A percentile compares a stretch with the other conserved stretches of the same genome.
phyloP scores from a whole-genome alignment of 495 filamentous ascomycete species.

The Neurospora sp. region DNA sequence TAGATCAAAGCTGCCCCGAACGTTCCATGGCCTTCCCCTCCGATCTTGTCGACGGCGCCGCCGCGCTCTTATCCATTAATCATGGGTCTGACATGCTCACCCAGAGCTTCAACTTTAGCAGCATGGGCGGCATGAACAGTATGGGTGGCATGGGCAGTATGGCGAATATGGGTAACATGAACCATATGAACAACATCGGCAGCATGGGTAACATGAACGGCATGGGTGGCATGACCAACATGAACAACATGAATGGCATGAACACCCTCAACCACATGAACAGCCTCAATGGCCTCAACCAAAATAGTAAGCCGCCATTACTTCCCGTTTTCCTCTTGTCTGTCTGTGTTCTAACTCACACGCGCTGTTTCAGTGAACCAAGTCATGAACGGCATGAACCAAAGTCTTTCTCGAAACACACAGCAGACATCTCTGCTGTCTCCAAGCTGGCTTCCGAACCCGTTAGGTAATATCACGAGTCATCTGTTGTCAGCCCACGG shows the following conservation, averaged over 20 bases:
- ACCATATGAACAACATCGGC: neutral
- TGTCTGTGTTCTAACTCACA: slow-evolving; percentile 2
- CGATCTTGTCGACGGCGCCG: slow-evolving; percentile 21
- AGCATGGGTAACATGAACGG: neutral
- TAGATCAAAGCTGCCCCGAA: slow-evolving; percentile 23
- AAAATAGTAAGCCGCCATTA: neutral
- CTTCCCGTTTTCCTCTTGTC: neutral
- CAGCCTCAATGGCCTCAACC: neutral
- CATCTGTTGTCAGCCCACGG: slow-evolving; percentile 18
- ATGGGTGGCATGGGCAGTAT: neutral
- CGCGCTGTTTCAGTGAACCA: neutral
- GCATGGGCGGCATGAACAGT: neutral
- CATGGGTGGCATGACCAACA: neutral
- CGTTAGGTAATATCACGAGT: slow-evolving; percentile 17
- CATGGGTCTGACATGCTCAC: slow-evolving; percentile 12
- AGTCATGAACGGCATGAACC: slow-evolving; percentile 9
- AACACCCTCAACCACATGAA: neutral
- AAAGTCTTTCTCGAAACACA: slow-evolving; percentile 7
- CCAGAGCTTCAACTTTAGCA: slow-evolving; percentile 4
- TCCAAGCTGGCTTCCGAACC: slow-evolving; percentile 4
- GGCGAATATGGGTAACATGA: neutral
- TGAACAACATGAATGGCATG: neutral
- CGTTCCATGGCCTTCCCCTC: slow-evolving; percentile 6
- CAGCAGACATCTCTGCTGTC: slow-evolving; percentile 7
- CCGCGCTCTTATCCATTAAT: slow-evolving; percentile 26